Evolutionary conservation across 192 early-diverging fungal species (phyloP), one percentile per base, ranked within the genome.

Genomic region (Podila epigama): DNA sequence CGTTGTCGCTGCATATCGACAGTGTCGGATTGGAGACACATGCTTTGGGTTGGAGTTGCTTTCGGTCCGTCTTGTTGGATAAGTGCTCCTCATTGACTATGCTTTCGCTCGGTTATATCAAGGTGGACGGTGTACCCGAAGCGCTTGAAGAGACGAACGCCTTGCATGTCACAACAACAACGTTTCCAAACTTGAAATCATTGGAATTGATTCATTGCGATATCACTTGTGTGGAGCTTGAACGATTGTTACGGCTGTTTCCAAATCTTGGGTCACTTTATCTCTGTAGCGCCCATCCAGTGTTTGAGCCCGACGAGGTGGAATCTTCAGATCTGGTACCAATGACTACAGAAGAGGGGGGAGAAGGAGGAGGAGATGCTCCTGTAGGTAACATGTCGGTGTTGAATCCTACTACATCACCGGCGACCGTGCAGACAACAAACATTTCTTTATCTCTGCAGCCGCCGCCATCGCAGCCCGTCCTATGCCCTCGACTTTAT

Each of bases 71-170:
- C 9, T 36, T n/a, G n/a, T n/a, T 71, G 12, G 44, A 55, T 22
- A 39, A 25, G 0, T 71, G 61, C 22, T 5, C 29, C 8, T 63
- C 61, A n/a, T 20, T 71, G 11, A 25, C 61, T 13, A 18, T 56
- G 16, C 42, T 71, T 15, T 58, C 36, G 13, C 48, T 71, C n/a
- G 44, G 36, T 25, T 11, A 31, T 5, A 48, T 64, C 55, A 64
- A 64, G 15, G 41, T 71, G 25, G 51, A 51, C 60, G 69, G 64
- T 58, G 48, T 71, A 15, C 61, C 69, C 6, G 44, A 57, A 22
- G 32, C 41, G 1, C 28, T 64, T 16, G 69, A 64, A 34, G 69
- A 64, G 37, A 64, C 33, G 20, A 56, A 71, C 25, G 33, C 34
- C 13, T 48, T 62, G 31, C 68, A 70, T 11, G 51, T 60, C 0